Conservation (phyloP, 257 asterid genomes). For the Primulina tabacum region DNA sequence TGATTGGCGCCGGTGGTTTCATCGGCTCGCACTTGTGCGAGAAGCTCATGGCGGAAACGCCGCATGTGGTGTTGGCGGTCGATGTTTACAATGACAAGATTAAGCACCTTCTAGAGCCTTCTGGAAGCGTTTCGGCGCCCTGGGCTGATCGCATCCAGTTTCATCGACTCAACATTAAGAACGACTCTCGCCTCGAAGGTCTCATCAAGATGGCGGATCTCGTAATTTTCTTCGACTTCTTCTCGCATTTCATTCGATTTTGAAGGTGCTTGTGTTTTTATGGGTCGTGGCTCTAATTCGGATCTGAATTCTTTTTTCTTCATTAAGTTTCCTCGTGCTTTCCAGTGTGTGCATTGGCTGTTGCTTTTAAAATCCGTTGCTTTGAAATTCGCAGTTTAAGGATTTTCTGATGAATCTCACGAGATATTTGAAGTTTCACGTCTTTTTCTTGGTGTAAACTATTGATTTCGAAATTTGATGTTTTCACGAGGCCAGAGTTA, state of each 20-base stretch:
- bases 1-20: constrained; percentile 59
- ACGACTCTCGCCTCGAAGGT: constrained; percentile 60
- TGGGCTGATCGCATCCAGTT: too few species aligned
- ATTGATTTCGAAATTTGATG: too few species aligned
- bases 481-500: too few species aligned
- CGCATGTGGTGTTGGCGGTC: constrained; percentile 42
- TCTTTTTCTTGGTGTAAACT: too few species aligned
- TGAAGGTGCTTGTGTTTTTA: not conserved
- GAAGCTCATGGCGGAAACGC: constrained; percentile 43
- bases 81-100: constrained; percentile 46
- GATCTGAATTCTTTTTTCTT: not conserved
- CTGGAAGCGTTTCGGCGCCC: too few species aligned
- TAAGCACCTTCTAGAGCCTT: constrained; percentile 28
- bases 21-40: constrained; percentile 52
- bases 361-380: too few species aligned
- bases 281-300: not conserved
- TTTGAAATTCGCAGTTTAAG: too few species aligned
- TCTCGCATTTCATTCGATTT: not conserved
- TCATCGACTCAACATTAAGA: constrained; percentile 46
- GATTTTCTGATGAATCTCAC: too few species aligned
- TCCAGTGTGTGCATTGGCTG: too few species aligned
- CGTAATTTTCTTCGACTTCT: constrained; percentile 22
- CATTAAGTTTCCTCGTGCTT: too few species aligned
- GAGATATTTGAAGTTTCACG: too few species aligned
- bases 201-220: constrained; percentile 57